Evolutionary conservation across 2,329 filamentous ascomycete genomes (phyloP), one percentile per base, ranked within the genome.

Genomic region (Aspergillus sp.): DNA sequence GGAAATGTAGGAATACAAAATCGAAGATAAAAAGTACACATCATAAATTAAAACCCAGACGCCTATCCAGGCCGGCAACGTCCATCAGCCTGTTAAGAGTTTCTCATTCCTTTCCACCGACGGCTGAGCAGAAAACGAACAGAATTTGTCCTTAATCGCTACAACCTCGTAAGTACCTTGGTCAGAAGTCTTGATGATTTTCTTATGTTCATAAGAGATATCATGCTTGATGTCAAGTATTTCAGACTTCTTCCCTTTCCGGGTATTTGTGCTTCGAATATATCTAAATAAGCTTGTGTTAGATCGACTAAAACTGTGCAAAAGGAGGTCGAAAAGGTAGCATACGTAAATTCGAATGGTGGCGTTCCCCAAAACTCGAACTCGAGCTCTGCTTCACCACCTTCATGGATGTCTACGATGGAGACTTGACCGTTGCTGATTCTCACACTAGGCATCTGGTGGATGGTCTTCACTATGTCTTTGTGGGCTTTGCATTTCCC

Each of bases 101-200:
- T 68, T 70, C 58, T 75, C 73, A 37, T 68, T 67, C 62, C 79
- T 82, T 51, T 80, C 80, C 55, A 81, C 75, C 40, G 81, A 76
- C 63, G 85, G 83, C 69, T 88, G 83, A 60, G 87, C 93, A 46
- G 90, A 90, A 75, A 96, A 96, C 24, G 91, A 88, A 73, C 95
- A 99, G 78, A 86, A 96, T 69, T 86, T 86, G 76, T 99, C 95
- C 80, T 96, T 96, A 76, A 99, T 96, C 11, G 91, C 89, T 30
- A 98, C 90, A 17, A 99, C 93, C 78, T 99, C 95, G 71, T 99
- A 99, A 64, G 92, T 96, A 50, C 95, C 95, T 80, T 98, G 95
- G 71, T 96, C 90, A 66, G 89, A 92, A 24, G 93, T 92, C 67
- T 87, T 87, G 66, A 98, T 85, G 24, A 86, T 85, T 82, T 96